These are phyloP conservation scores for Phytophthora pinifolia DNA, from an alignment of 352 stramenopile genomes.

Conservation along the genomic window DNA sequence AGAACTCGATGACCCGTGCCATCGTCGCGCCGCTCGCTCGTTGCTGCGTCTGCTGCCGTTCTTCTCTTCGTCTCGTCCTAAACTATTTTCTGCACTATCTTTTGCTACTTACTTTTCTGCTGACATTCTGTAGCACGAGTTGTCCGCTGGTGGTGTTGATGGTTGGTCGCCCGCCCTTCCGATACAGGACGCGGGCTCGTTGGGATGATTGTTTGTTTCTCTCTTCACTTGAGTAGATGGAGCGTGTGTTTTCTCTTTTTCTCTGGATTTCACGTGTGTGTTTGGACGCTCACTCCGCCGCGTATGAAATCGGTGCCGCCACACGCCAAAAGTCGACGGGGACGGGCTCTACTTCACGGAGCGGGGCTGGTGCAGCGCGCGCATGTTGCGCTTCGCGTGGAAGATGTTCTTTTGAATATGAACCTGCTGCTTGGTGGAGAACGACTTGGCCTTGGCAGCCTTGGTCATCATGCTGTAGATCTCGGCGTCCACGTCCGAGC, in stretches of 20 bases:
- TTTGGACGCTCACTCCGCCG: constrained; percentile 30
- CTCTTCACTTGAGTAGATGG: constrained; percentile 28
- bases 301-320: constrained; percentile 28
- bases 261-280: constrained; percentile 11
- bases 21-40: constrained; percentile 23
- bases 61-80: constrained; percentile 11
- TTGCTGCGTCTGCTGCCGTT: no score
- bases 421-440: constrained; percentile 28
- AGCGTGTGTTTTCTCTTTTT: constrained; percentile 32
- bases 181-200: constrained; percentile 12
- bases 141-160: constrained; percentile 19
- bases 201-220: constrained; percentile 25
- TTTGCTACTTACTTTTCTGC: constrained; percentile 34
- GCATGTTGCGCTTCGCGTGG: constrained; percentile 48
- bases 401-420: constrained; percentile 40
- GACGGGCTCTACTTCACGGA: constrained; percentile 55
- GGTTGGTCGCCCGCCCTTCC: constrained; percentile 10
- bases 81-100: constrained; percentile 27
- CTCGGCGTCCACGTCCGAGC: constrained; percentile 56
- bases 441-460: constrained; percentile 44
- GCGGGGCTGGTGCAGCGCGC: constrained; percentile 65
- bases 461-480: constrained; percentile 63
- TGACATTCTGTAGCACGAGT: constrained; percentile 37
- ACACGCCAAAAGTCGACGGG: constrained; percentile 28
- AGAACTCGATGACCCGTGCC: constrained; percentile 7